These are phyloP conservation scores for Cenococcum geophilum DNA, from an alignment of 495 filamentous ascomycete species.

Conservation along the genomic window DNA sequence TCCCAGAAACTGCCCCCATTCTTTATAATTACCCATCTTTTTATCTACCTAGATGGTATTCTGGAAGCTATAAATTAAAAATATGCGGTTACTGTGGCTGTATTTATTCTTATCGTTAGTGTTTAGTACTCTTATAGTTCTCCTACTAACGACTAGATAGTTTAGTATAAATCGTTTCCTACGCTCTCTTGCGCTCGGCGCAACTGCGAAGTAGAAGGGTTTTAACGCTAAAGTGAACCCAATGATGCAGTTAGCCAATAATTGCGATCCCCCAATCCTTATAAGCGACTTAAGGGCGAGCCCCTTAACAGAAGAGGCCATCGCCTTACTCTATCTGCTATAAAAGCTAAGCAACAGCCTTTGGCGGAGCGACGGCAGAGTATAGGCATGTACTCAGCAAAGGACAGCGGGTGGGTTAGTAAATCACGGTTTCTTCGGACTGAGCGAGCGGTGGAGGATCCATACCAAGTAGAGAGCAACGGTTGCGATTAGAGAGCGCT, in stretches of 20 bases:
- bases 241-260: slow-evolving; percentile 11
- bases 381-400: neutral
- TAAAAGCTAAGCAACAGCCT: neutral
- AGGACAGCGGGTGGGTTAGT: slow-evolving; percentile 6
- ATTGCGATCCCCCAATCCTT: slow-evolving; percentile 9
- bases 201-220: slow-evolving; percentile 13
- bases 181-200: slow-evolving; percentile 13
- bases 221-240: slow-evolving; percentile 14
- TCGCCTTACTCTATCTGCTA: slow-evolving; percentile 5
- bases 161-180: slow-evolving; percentile 13
- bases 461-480: slow-evolving; percentile 11
- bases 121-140: slow-evolving; percentile 6
- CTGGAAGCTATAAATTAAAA: slow-evolving; percentile 15
- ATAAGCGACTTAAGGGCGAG: slow-evolving; percentile 7
- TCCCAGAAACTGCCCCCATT: slow-evolving; percentile 18
- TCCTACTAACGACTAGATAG: slow-evolving; percentile 13
- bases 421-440: slow-evolving; percentile 2
- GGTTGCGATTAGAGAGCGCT: too few relatives aligned
- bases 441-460: slow-evolving; percentile 15
- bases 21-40: slow-evolving; percentile 12
- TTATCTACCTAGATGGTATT: slow-evolving; percentile 14
- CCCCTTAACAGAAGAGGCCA: neutral
- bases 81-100: slow-evolving; percentile 7
- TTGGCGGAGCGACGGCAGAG: slow-evolving; percentile 3
- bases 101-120: slow-evolving; percentile 11